These are phyloP conservation scores for Melanopsichium pennsylvanicum DNA, from an alignment of 1,284 basidiomycete genomes.

Conservation along the genomic window DNA sequence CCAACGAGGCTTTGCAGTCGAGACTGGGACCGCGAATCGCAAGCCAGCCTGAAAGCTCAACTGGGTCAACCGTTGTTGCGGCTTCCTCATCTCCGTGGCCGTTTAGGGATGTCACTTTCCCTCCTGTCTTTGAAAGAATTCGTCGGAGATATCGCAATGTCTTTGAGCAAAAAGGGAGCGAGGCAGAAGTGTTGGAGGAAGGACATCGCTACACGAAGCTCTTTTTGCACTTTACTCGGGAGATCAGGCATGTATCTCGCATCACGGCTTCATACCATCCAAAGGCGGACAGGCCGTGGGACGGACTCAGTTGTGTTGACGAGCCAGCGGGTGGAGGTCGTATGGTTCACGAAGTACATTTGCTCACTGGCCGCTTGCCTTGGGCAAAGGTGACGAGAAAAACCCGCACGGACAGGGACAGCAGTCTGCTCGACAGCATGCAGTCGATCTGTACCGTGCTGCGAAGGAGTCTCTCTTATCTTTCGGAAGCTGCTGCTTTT, in stretches of 20 bases:
- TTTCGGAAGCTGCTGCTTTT: conserved; percentile 17
- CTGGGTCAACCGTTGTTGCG: too few species aligned
- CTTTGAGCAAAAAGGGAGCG: not conserved
- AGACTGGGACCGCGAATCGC: too few species aligned
- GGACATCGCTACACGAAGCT: conserved; percentile 14
- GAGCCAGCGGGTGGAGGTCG: not conserved
- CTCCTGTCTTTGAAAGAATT: conserved; percentile 14
- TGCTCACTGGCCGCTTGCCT: conserved; percentile 32
- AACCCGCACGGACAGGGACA: conserved; percentile 12
- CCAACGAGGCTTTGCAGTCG: too few species aligned
- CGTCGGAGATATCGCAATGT: not conserved
- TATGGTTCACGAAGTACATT: conserved; percentile 25
- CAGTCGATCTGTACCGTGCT: conserved; percentile 9
- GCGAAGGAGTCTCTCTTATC: conserved; percentile 10
- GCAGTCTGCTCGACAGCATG: conserved; percentile 17
- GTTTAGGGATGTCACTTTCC: conserved; percentile 24
- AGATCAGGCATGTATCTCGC: conserved; percentile 9
- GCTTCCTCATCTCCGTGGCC: not conserved
- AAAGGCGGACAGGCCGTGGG: not conserved
- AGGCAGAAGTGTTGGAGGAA: conserved; percentile 1
- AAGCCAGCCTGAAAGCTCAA: not conserved
- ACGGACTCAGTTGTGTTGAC: not conserved
- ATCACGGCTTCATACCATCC: conserved; percentile 23
- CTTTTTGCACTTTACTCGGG: conserved; percentile 11
- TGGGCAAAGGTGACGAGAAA: conserved; percentile 18